Percentiles rank a stretch among this genome's conserved stretches.
Evolutionary conservation across 345 rosid genomes (phyloP).

Genomic region (Acer yangbiense): DNA sequence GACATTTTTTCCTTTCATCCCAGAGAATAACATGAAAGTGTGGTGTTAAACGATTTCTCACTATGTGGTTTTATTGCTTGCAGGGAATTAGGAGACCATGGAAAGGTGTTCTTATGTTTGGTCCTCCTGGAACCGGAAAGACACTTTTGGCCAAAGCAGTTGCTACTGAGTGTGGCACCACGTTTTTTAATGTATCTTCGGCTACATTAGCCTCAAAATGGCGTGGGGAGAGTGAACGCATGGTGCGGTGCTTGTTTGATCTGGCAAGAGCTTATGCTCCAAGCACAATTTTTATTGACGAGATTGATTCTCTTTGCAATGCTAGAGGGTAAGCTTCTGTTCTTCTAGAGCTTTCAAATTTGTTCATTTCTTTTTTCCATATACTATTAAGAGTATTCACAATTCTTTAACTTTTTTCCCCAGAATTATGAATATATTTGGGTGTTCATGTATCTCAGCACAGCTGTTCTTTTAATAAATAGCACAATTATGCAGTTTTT

Average conservation of each 20-base stretch:
- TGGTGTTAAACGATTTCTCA: not conserved
- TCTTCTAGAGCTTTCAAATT: conserved; percentile 3
- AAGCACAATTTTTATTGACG: conserved; percentile 94
- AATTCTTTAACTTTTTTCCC: not conserved
- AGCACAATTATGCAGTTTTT: not conserved
- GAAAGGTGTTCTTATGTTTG: conserved; percentile 99
- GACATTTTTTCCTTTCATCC: not conserved
- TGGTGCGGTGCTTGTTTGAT: conserved; percentile 96
- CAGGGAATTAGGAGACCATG: conserved; percentile 99
- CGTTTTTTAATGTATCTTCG: conserved; percentile 95
- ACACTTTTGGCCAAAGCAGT: conserved; percentile 96
- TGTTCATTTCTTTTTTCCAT: not conserved
- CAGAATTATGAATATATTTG: not conserved
- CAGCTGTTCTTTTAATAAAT: not conserved
- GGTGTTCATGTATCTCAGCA: not conserved
- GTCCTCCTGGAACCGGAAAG: conserved; percentile 99
- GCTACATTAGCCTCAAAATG: conserved; percentile 97
- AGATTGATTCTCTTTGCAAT: conserved; percentile 97
- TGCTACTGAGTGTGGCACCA: conserved; percentile 97
- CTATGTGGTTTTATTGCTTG: conserved; percentile 11
- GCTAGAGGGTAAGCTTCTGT: conserved; percentile 76
- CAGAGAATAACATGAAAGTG: not conserved
- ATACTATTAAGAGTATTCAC: not conserved
- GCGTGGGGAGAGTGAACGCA: conserved; percentile 99
- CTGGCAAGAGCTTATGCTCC: conserved; percentile 97